Percentiles rank a stretch among this genome's conserved stretches.
These are phyloP conservation scores for Dothideomycetes sp. DNA, from an alignment of 2,329 filamentous ascomycete species.

Conservation along the genomic window DNA sequence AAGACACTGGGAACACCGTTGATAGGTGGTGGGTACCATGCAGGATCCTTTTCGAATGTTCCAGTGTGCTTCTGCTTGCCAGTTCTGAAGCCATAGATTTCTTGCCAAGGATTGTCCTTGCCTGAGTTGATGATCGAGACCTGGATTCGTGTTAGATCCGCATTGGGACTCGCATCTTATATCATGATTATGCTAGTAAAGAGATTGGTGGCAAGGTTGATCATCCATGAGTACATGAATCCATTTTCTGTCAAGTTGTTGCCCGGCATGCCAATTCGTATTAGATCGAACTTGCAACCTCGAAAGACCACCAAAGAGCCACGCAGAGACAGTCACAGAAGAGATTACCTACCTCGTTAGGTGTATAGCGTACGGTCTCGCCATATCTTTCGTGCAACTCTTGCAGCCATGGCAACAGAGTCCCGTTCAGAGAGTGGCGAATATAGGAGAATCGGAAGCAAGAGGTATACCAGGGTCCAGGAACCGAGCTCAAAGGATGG, in stretches of 20 bases:
- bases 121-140: slow-evolving; percentile 35
- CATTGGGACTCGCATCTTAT: too few species aligned
- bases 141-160: background rate
- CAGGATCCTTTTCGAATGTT: slow-evolving; percentile 29
- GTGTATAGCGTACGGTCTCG: slow-evolving; percentile 33
- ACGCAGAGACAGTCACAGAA: too few species aligned
- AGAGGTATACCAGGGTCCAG: slow-evolving; percentile 29
- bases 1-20: slow-evolving; percentile 20
- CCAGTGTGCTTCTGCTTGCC: slow-evolving; percentile 28
- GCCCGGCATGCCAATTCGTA: too few species aligned
- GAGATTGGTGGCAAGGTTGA: too few species aligned
- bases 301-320: too few species aligned
- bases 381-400: slow-evolving; percentile 33
- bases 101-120: slow-evolving; percentile 33
- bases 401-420: slow-evolving; percentile 10
- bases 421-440: slow-evolving; percentile 22
- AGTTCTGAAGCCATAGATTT: slow-evolving; percentile 34
- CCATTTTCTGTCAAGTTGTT: too few species aligned
- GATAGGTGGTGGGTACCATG: slow-evolving; percentile 26
- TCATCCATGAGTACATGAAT: too few species aligned
- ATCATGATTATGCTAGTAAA: too few species aligned
- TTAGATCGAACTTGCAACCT: too few species aligned
- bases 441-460: slow-evolving; percentile 27
- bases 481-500: slow-evolving; percentile 31
- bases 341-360: slow-evolving; percentile 25